A percentile compares a stretch with the other conserved stretches of the same genome.
Evolutionary conservation across 2,329 filamentous ascomycete genomes (phyloP).

Genomic region (Xylariaceae sp.): DNA sequence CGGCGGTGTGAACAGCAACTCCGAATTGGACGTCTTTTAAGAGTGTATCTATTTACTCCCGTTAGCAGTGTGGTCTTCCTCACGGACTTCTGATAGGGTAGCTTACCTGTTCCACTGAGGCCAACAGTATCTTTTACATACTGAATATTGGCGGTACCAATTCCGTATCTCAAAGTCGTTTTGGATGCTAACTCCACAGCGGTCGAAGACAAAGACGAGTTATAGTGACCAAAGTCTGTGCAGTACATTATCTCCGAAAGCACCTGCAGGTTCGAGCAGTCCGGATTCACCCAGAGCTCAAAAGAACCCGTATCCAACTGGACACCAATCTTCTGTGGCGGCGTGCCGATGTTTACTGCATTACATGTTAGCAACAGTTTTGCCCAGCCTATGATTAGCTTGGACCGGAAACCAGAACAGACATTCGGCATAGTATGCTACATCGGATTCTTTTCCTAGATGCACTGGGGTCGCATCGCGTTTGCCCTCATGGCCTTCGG

Average conservation of each 20-base stretch:
- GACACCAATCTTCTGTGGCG: constrained; percentile 48
- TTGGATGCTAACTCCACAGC: constrained; percentile 30
- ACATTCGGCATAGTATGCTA: constrained; percentile 50
- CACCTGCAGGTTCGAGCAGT: constrained; percentile 42
- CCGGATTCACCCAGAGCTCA: constrained; percentile 59
- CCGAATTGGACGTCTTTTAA: constrained; percentile 58
- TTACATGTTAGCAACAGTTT: constrained; percentile 17
- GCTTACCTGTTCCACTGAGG: constrained; percentile 36
- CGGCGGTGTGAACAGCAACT: constrained; percentile 48
- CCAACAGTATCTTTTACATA: constrained; percentile 45
- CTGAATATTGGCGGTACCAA: constrained; percentile 46
- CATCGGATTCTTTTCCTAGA: constrained; percentile 47
- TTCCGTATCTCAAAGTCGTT: constrained; percentile 46
- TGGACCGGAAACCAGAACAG: constrained; percentile 16
- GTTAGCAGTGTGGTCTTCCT: constrained; percentile 3
- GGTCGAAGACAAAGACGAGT: constrained; percentile 39
- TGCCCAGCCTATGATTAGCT: too few species aligned
- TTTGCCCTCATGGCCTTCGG: constrained; percentile 35
- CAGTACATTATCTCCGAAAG: constrained; percentile 33
- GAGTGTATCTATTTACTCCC: constrained; percentile 29
- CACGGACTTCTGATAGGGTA: not conserved
- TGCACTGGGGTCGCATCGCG: constrained; percentile 37
- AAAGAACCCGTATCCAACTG: constrained; percentile 57
- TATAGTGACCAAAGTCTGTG: constrained; percentile 41
- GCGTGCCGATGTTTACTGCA: constrained; percentile 48